Conservation (phyloP, 306 rosid genomes). For the Rosa rugosa region DNA sequence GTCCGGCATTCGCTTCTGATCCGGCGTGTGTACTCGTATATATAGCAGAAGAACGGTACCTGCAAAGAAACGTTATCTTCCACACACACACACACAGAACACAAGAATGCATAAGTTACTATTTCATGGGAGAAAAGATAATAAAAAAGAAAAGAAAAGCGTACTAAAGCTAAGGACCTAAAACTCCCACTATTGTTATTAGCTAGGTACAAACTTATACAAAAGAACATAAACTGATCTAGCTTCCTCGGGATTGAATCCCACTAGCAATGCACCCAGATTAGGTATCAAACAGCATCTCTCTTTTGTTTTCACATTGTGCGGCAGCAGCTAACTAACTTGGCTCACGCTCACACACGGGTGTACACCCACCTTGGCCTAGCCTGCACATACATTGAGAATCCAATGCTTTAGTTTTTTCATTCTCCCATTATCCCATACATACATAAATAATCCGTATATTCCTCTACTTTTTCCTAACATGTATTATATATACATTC, state of each 20-base stretch:
- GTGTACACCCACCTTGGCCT: background rate
- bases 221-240: conserved; percentile 9
- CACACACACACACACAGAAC: background rate
- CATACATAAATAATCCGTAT: conserved; percentile 14
- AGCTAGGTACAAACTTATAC: background rate
- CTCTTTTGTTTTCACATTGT: conserved; percentile 30
- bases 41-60: background rate
- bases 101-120: background rate
- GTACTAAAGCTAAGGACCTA: background rate
- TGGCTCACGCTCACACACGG: conserved; percentile 11
- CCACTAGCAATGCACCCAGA: conserved; percentile 51
- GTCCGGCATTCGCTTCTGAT: background rate
- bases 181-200: background rate
- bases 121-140: background rate
- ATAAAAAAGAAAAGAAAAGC: background rate
- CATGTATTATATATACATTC: conserved; percentile 24
- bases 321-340: conserved; percentile 30
- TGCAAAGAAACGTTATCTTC: background rate
- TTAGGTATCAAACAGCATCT: conserved; percentile 45
- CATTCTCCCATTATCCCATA: background rate
- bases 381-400: background rate
- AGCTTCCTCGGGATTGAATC: conserved; percentile 58
- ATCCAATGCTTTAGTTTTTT: conserved; percentile 8
- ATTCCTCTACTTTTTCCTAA: conserved; percentile 24
- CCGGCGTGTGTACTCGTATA: background rate